Evolutionary conservation across 441 rosid species (phyloP), one percentile per base, ranked within the genome.

Genomic region (Erodium moschatum): DNA sequence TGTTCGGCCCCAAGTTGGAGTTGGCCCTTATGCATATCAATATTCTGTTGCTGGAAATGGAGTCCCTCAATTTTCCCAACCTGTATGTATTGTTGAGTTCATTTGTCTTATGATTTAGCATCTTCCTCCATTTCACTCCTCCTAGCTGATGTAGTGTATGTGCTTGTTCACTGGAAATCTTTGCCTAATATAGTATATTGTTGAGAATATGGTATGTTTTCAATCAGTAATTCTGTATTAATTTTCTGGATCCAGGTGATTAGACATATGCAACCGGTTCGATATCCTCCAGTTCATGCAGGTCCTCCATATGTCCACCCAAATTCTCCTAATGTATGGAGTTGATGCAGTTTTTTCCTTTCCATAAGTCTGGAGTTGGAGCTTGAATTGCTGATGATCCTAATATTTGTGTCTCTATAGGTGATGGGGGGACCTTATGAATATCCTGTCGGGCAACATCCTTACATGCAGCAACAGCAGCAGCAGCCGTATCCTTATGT

Each of bases 261-360:
- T 50, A 88, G 88, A 67, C 86, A 88, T 66, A 52, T 79, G 62
- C 85, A 84, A 63, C 84, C 74, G 52, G 56, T 84, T 80, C 97
- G 78, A 68, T 85, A 85, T 77, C 96, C 83, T 69, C 61, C 87
- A 65, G 76, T 80, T 79, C 95, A 83, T 70, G 76, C 84, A 54
- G 81, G 85, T 71, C 88, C 87, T 3, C 60, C 89, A 67, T 82
- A 79, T 78, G 73, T 79, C 74, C 84, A 84, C 69, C 86, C 85
- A 61, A 85, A 79, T 78, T 75, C 88, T 67, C 95, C 85, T 81
- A 85, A 89, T 35, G 81, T 85, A 73, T 78, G 84, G 76, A 63
- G 40, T 56, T 65, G 75, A 67, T 24, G 18, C 65, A 15, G 40
- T 68, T 61, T 58, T 2, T 54, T 75, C 44, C 2, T 12, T 27